phyloP scores from a whole-genome alignment of 768 basidiomycete species.

The Termitomyces sp. region DNA sequence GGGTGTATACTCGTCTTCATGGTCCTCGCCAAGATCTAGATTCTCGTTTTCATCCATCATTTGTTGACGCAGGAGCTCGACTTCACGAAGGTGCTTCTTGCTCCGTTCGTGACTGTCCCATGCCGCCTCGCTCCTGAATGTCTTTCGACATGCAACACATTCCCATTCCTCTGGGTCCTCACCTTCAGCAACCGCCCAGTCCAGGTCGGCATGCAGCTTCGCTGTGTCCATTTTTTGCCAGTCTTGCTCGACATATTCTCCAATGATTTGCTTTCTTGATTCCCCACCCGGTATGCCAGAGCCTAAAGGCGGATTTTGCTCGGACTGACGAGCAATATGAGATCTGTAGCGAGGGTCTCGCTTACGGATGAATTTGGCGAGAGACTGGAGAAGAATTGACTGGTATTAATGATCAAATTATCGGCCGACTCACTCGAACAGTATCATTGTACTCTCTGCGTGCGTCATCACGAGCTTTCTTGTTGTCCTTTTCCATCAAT shows the following conservation, averaged over 20 bases:
- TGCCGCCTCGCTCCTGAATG: slow-evolving; percentile 85
- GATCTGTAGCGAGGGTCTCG: slow-evolving; percentile 85
- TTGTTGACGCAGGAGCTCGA: slow-evolving; percentile 68
- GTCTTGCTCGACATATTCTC: slow-evolving; percentile 72
- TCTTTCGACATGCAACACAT: slow-evolving; percentile 91
- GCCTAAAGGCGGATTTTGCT: slow-evolving; percentile 23
- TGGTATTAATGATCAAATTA: background rate
- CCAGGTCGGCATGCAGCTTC: slow-evolving; percentile 52
- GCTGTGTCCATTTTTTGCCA: slow-evolving; percentile 70
- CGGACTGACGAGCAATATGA: slow-evolving; percentile 43
- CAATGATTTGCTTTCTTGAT: slow-evolving; percentile 21
- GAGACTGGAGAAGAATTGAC: slow-evolving; percentile 37
- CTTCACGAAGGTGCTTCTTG: slow-evolving; percentile 87
- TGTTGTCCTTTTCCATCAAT: slow-evolving; percentile 95
- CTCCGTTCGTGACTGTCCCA: slow-evolving; percentile 97
- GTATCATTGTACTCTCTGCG: slow-evolving; percentile 91
- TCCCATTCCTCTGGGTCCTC: slow-evolving; percentile 81
- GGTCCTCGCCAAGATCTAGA: slow-evolving; percentile 32
- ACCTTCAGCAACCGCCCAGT: slow-evolving; percentile 71
- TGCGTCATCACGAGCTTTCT: slow-evolving; percentile 83
- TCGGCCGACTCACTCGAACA: slow-evolving; percentile 58
- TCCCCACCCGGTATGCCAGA: slow-evolving; percentile 24
- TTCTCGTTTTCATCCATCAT: slow-evolving; percentile 74
- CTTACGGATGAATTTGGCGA: slow-evolving; percentile 73
- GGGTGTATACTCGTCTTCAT: slow-evolving; percentile 17